A percentile compares a stretch with the other conserved stretches of the same genome.
These are phyloP conservation scores for Dryadomyces sulphureus DNA, from an alignment of 2,329 filamentous ascomycete species.

Conservation along the genomic window DNA sequence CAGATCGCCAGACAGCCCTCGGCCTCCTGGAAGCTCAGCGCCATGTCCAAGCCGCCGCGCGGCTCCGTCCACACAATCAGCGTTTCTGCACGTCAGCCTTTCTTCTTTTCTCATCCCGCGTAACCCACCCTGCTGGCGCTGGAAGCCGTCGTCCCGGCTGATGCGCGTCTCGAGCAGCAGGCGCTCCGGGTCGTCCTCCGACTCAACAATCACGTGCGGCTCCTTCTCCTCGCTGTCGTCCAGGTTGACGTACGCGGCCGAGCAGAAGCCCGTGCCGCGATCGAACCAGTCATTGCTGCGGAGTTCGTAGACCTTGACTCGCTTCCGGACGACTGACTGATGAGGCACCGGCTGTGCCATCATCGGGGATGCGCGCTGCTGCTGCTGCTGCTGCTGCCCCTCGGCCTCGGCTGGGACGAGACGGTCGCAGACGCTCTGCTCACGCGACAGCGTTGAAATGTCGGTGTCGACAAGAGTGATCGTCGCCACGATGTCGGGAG, in stretches of 20 bases:
- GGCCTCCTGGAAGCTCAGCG: slow-evolving; percentile 91
- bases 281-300: slow-evolving; percentile 99
- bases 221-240: slow-evolving; percentile 55
- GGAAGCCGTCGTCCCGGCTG: slow-evolving; percentile 86
- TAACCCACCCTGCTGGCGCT: slow-evolving; percentile 68
- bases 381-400: no score
- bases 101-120: background rate
- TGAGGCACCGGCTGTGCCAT: slow-evolving; percentile 60
- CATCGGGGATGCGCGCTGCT: slow-evolving; percentile 48
- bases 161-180: slow-evolving; percentile 81
- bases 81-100: no score
- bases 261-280: slow-evolving; percentile 90
- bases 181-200: slow-evolving; percentile 77
- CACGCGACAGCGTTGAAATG: slow-evolving; percentile 40
- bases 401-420: slow-evolving; percentile 25
- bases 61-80: slow-evolving; percentile 96
- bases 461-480: slow-evolving; percentile 38
- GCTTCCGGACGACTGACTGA: slow-evolving; percentile 50
- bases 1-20: slow-evolving; percentile 89
- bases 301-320: slow-evolving; percentile 98
- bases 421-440: slow-evolving; percentile 37
- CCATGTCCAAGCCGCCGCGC: slow-evolving; percentile 79
- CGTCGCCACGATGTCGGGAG: slow-evolving; percentile 33
- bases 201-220: slow-evolving; percentile 78
- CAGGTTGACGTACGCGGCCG: slow-evolving; percentile 59